Evolutionary conservation across 2,329 filamentous ascomycete genomes (phyloP).

Genomic region (Elsinoe australis): DNA sequence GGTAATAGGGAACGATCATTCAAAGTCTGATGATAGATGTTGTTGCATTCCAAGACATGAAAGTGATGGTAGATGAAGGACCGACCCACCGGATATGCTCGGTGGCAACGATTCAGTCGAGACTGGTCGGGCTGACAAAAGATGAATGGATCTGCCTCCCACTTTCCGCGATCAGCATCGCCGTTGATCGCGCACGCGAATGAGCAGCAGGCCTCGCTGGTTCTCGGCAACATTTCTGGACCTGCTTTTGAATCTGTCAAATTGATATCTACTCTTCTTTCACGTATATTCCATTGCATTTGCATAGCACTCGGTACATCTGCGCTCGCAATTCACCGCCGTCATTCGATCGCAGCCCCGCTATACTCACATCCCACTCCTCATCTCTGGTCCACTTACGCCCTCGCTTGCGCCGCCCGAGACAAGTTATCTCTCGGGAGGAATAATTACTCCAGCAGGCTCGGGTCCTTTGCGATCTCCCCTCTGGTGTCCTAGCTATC

Average conservation of each 20-base stretch:
- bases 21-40: neutral
- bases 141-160: slow-evolving; percentile 6
- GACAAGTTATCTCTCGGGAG: neutral
- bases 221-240: slow-evolving; percentile 13
- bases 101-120: neutral
- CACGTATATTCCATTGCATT: too few species aligned
- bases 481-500: neutral
- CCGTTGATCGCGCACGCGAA: slow-evolving; percentile 10
- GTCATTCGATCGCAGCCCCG: neutral
- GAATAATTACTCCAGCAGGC: neutral
- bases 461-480: too few species aligned
- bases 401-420: slow-evolving; percentile 9
- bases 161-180: neutral
- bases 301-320: neutral
- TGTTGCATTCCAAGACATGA: neutral
- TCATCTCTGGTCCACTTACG: neutral
- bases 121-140: slow-evolving; percentile 10
- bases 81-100: neutral
- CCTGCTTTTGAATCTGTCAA: neutral
- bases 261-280: neutral
- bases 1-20: neutral
- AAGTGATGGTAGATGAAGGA: neutral
- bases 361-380: neutral
- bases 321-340: neutral
- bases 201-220: slow-evolving; percentile 6